Conservation (phyloP, 2,329 filamentous ascomycete genomes). For the Colletotrichum sp. region DNA sequence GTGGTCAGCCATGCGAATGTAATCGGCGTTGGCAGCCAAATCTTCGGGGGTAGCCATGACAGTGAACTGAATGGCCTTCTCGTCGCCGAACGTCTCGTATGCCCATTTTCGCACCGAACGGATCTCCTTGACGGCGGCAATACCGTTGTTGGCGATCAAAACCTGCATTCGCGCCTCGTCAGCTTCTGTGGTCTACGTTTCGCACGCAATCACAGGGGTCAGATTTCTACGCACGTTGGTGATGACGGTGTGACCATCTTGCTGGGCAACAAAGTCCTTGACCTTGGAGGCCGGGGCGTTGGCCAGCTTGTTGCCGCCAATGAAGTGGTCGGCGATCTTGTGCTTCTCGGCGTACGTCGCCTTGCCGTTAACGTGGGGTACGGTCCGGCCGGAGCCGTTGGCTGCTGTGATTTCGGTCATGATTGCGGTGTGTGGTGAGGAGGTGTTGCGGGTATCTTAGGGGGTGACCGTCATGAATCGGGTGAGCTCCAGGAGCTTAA, state of each 20-base stretch:
- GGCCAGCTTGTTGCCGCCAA: slow-evolving; percentile 88
- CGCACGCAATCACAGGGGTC: neutral
- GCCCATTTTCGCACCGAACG: slow-evolving; percentile 99
- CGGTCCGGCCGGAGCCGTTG: slow-evolving; percentile 50
- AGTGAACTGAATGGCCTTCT: slow-evolving; percentile 97
- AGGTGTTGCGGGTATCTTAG: slow-evolving; percentile 19
- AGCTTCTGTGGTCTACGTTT: neutral
- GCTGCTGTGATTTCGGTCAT: slow-evolving; percentile 55
- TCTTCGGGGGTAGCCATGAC: slow-evolving; percentile 99
- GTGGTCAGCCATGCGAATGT: slow-evolving; percentile 99
- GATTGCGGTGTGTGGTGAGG: slow-evolving; percentile 26
- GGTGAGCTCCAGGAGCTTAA: slow-evolving; percentile 16
- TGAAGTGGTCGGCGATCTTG: slow-evolving; percentile 90
- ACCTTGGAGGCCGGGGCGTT: slow-evolving; percentile 84
- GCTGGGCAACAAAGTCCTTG: slow-evolving; percentile 91
- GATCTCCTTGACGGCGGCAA: slow-evolving; percentile 99
- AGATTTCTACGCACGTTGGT: slow-evolving; percentile 75
- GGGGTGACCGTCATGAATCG: slow-evolving; percentile 22
- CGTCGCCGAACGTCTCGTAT: slow-evolving; percentile 98
- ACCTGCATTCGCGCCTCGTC: slow-evolving; percentile 61
- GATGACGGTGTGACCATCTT: slow-evolving; percentile 97
- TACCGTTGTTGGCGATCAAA: slow-evolving; percentile 99
- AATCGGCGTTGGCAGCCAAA: slow-evolving; percentile 96
- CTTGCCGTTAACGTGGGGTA: slow-evolving; percentile 61
- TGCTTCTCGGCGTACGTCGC: slow-evolving; percentile 80